Conservation (phyloP, 257 asterid species). For the Fraxinus anomala region DNA sequence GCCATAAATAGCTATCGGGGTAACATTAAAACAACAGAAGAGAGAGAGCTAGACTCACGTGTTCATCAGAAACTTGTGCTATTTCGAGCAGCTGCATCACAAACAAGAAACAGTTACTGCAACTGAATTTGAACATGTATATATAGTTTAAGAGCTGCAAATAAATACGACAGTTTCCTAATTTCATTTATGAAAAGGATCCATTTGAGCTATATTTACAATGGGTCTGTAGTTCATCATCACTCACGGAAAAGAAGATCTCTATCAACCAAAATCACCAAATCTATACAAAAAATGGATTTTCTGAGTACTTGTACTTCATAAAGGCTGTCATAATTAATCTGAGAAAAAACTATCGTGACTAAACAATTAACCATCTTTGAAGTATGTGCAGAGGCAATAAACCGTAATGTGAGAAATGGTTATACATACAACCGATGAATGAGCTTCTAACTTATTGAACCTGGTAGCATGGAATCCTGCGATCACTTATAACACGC, state of each 20-base stretch:
- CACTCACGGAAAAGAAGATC: not conserved
- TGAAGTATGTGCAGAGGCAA: conserved; percentile 7
- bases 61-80: conserved; percentile 96
- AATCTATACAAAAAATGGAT: not conserved
- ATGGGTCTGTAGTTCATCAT: not conserved
- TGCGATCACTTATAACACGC: not conserved
- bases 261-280: not conserved
- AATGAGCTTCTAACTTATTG: conserved; percentile 13
- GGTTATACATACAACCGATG: conserved; percentile 7
- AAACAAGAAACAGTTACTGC: conserved; percentile 16
- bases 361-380: not conserved
- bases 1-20: not conserved
- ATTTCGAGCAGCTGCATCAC: conserved; percentile 91
- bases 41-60: conserved; percentile 53
- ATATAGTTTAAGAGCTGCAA: not conserved
- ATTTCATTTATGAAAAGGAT: not conserved
- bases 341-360: not conserved
- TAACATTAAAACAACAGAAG: not conserved
- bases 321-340: not conserved
- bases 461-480: not conserved
- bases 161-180: not conserved
- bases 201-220: not conserved
- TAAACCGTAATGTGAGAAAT: conserved; percentile 4
- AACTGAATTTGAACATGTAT: conserved; percentile 11
- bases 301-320: not conserved